These are phyloP conservation scores for Scorias spongiosa DNA, from an alignment of 2,329 filamentous ascomycete species.

Conservation along the genomic window DNA sequence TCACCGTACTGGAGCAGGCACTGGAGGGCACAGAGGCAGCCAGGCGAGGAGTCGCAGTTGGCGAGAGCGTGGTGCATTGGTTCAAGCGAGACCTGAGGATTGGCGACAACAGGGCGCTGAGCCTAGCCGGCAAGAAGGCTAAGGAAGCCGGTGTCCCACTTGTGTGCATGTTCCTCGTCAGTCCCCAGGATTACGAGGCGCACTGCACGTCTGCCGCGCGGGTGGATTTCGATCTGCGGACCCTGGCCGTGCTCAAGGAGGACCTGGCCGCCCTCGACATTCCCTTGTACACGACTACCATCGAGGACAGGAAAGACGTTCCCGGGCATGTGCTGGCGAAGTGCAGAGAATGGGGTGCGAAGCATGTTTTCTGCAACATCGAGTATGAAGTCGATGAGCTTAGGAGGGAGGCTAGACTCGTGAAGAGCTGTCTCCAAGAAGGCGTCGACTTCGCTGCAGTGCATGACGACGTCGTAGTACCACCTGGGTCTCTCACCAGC, in stretches of 20 bases:
- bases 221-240: constrained; percentile 69
- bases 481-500: constrained; percentile 52
- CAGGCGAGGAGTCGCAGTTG: constrained; percentile 38
- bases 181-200: constrained; percentile 71
- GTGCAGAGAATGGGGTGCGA: constrained; percentile 55
- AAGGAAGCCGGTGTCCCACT: constrained; percentile 54
- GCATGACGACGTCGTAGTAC: constrained; percentile 72
- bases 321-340: constrained; percentile 47
- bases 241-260: constrained; percentile 46
- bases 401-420: constrained; percentile 55
- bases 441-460: constrained; percentile 55
- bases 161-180: constrained; percentile 63
- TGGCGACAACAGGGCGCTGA: constrained; percentile 57
- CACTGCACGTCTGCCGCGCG: constrained; percentile 58
- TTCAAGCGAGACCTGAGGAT: constrained; percentile 71
- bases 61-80: constrained; percentile 67
- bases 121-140: constrained; percentile 51
- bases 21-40: constrained; percentile 43
- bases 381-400: constrained; percentile 90
- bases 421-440: constrained; percentile 43
- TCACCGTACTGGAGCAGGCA: constrained; percentile 49
- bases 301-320: constrained; percentile 49
- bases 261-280: constrained; percentile 60
- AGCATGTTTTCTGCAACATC: constrained; percentile 65
- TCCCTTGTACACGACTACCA: constrained; percentile 60